phyloP scores from a whole-genome alignment of 139 green algal genomes.

The Gonium pectorale region DNA sequence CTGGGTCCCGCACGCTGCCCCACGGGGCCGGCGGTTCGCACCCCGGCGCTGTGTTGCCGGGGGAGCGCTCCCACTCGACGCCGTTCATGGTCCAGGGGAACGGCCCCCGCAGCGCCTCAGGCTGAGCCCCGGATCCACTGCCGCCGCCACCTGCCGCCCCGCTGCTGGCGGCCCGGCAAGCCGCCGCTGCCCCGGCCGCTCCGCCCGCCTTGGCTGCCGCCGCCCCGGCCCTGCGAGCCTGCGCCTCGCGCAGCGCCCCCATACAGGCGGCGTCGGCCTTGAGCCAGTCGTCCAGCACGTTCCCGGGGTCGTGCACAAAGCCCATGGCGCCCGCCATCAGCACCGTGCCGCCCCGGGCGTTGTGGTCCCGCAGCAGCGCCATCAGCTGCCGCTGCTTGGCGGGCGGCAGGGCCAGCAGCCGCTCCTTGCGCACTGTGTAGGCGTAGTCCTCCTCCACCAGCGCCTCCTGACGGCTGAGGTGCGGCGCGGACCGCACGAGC shows the following conservation, averaged over 20 bases:
- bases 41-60: no score
- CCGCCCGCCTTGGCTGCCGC: neutral
- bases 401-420: slow-evolving; percentile 10
- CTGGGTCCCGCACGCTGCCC: no score
- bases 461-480: neutral
- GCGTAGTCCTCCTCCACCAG: slow-evolving; percentile 18
- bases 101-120: neutral
- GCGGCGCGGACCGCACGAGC: slow-evolving; percentile 17
- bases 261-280: neutral
- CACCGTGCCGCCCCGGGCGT: slow-evolving; percentile 21
- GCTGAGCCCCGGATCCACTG: neutral
- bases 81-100: slow-evolving; percentile 20
- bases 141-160: neutral
- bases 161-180: neutral
- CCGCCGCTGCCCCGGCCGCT: neutral
- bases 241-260: neutral
- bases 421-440: slow-evolving; percentile 10
- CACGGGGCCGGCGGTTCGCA: no score
- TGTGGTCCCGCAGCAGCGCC: slow-evolving; percentile 1
- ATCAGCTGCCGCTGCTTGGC: neutral
- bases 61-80: neutral
- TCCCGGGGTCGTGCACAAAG: neutral
- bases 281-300: neutral
- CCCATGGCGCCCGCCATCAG: slow-evolving; percentile 3
- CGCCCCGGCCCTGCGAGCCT: neutral